Base-by-base conservation (phyloP, 441 rosid species). In the Bocquillonia castaneifolia region DNA sequence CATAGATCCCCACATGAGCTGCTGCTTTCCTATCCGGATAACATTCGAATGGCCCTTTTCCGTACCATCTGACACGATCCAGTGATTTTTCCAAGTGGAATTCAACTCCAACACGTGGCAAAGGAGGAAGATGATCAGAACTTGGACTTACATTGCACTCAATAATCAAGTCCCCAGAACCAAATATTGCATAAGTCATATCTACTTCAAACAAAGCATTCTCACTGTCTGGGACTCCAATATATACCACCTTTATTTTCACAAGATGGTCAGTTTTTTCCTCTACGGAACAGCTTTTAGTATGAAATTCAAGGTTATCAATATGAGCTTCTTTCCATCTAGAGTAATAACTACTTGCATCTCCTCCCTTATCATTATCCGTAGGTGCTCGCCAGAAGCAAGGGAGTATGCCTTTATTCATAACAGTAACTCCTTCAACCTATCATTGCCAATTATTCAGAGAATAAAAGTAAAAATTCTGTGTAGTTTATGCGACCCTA, bases 341-440 rank as follows among this genome's bases (percentile, higher is more conserved):
- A 26, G 92, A 86, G 78, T 77, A 74, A 70, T 94, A 90, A 78
- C 99, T 94, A 59, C 73, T 50, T 57, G 72, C 80, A 2, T 70
- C 97, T 74, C 98, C 98, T 63, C 99, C 99, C 75, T 90, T 92
- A 82, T 94, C 99, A 71, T 94, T 94, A 77, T 94, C 97, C 12
- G 91, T 90, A 18, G 94, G 96, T 74, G 98, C 99, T 78, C 99
- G 80, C 98, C 99, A 90, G 78, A 94, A 85, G 82, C 92, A 90
- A 55, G 99, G 98, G 52, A 83, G 70, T 74, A 94, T 79, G 79
- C 96, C 90, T 72, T 82, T 83, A 28, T 68, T 85, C 88, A 92
- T 76, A 32, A 94, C 79, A 59, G 81, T 72, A 73, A 84, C 80
- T 73, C 97, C 99, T 72, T 82, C 80, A 69, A 87, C 84, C 99